phyloP scores from a whole-genome alignment of 2,329 filamentous ascomycete genomes.

The Sodiomyces alkalinus region DNA sequence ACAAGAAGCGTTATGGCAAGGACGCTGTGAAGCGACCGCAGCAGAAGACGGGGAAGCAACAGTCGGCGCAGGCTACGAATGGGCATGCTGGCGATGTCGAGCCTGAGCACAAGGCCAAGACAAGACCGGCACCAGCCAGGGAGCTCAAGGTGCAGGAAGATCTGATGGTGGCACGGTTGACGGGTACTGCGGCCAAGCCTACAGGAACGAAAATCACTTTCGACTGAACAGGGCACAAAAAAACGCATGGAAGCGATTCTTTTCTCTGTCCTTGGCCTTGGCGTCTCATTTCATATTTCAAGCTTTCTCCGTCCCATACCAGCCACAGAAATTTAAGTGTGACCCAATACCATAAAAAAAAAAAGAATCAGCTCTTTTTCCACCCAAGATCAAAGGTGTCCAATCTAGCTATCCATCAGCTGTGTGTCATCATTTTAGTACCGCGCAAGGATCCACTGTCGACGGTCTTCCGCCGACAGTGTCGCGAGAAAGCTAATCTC shows the following conservation, averaged over 20 bases:
- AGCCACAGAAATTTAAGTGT: no score
- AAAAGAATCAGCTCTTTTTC: not conserved
- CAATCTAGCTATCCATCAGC: no score
- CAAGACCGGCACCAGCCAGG: conserved; percentile 23
- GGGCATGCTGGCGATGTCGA: conserved; percentile 6
- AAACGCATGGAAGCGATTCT: not conserved
- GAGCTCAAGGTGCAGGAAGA: conserved; percentile 28
- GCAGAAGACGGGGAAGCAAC: conserved; percentile 13
- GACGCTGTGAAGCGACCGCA: conserved; percentile 30
- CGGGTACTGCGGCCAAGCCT: conserved; percentile 62
- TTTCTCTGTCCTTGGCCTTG: not conserved
- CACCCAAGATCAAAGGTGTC: no score
- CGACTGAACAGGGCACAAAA: conserved; percentile 34
- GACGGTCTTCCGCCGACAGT: conserved; percentile 32
- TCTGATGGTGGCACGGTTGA: conserved; percentile 46
- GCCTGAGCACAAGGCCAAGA: conserved; percentile 14
- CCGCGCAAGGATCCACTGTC: conserved; percentile 48
- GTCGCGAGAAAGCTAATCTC: conserved; percentile 35
- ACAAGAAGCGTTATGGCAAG: conserved; percentile 88
- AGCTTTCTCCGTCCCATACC: not conserved
- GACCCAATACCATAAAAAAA: no score
- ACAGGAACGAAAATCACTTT: conserved; percentile 74
- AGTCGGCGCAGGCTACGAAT: conserved; percentile 10
- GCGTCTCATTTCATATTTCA: not conserved
- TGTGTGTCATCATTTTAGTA: no score